Evolutionary conservation across 495 filamentous ascomycete species (phyloP), one percentile per base, ranked within the genome.

Genomic region (Penicillium parvum): DNA sequence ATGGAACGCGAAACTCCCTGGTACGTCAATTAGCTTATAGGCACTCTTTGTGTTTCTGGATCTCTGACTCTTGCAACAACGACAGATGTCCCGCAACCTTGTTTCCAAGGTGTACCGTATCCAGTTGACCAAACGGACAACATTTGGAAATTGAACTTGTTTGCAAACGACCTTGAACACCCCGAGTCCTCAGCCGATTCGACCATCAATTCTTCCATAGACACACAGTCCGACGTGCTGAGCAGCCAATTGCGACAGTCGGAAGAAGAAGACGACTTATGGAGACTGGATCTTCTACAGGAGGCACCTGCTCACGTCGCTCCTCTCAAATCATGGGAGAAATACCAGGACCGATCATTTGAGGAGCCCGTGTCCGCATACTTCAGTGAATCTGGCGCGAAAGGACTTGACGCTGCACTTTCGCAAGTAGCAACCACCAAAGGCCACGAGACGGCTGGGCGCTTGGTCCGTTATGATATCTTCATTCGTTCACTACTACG

Each of bases 341-440:
- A 52, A 2, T 90, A 86, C 56, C 64, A 75, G 7, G 45, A 75
- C 28, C 52, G 52, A 8, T 32, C 49, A 6, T 67, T 63, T 27
- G 50, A 61, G 11, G 74, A 79, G 41, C 65, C 59, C 0, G 52
- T 58, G 18, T 76, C 81, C 12, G 64, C 77, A 28, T 90, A 91
- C 44, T 72, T 95, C 22, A 87, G 81, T 3, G 91, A 96, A 59
- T 81, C 84, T 9, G 86, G 88, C 0, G 71, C 86, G 2, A 62
- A 61, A 15, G 77, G 78, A 2, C 90, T 91, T 41, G 88, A 96
- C 65, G 81, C 84, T 5, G 76, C 72, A 10, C 38, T 88, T 11
- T 66, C 58, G 37, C 57, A 63, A 15, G 40, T 63, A 34, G 43
- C 26, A n/a, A 35, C 34, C 0, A 25, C 14, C 8, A 52, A 32